A percentile compares a stretch with the other conserved stretches of the same genome.
Evolutionary conservation across 352 stramenopile genomes (phyloP).

Genomic region (Globisporangium orthogonon): DNA sequence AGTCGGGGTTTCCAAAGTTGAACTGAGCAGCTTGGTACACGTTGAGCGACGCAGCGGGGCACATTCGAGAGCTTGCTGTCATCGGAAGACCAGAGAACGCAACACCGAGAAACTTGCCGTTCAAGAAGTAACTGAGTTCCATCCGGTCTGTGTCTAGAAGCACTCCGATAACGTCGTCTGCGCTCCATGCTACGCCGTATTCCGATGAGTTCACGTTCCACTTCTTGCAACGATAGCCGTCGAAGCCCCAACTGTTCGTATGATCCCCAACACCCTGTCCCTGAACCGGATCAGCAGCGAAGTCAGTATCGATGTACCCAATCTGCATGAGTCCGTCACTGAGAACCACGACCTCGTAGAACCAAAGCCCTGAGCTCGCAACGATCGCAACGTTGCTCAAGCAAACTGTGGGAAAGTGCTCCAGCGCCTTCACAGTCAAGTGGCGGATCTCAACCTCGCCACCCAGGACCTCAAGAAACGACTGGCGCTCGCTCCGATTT

Average conservation of each 20-base stretch:
- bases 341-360: conserved; percentile 88
- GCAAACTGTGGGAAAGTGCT: conserved; percentile 78
- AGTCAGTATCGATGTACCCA: conserved; percentile 87
- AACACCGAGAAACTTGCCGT: conserved; percentile 84
- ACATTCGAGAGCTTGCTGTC: conserved; percentile 40
- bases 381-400: conserved; percentile 41
- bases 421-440: conserved; percentile 47
- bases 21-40: conserved; percentile 72
- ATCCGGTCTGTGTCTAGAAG: conserved; percentile 81
- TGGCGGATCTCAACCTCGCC: conserved; percentile 59
- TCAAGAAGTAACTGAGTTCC: conserved; percentile 88
- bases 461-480: conserved; percentile 43
- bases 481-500: conserved; percentile 3
- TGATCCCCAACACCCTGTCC: conserved; percentile 91
- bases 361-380: conserved; percentile 68
- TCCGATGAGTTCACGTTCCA: conserved; percentile 81
- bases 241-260: conserved; percentile 87
- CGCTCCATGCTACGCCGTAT: conserved; percentile 81
- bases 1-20: conserved; percentile 49
- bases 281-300: conserved; percentile 73
- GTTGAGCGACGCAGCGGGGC: conserved; percentile 84
- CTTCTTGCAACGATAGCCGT: conserved; percentile 86
- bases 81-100: conserved; percentile 65
- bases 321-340: conserved; percentile 92
- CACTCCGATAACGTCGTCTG: conserved; percentile 82